These are phyloP conservation scores for Paralagenidium karlingii DNA, from an alignment of 352 stramenopile genomes.

Conservation along the genomic window DNA sequence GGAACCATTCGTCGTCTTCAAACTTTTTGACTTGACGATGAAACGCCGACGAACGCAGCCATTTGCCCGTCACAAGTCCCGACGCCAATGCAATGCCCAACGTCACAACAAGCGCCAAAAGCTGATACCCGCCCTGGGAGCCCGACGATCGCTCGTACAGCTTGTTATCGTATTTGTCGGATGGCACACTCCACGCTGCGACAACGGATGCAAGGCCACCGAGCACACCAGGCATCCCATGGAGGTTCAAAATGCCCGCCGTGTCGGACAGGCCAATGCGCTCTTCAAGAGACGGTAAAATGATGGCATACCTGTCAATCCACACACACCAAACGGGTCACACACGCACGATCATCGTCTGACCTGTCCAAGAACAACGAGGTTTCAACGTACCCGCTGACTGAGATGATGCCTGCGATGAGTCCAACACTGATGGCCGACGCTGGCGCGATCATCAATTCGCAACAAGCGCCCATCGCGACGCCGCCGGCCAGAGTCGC, in stretches of 20 bases:
- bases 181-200: slow-evolving; percentile 27
- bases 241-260: slow-evolving; percentile 1
- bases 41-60: slow-evolving; percentile 20
- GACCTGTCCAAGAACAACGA: too few species aligned
- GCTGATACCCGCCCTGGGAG: slow-evolving; percentile 41
- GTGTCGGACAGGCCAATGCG: slow-evolving; percentile 29
- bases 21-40: slow-evolving; percentile 46
- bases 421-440: slow-evolving; percentile 22
- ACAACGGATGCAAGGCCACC: slow-evolving; percentile 41
- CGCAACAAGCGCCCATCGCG: slow-evolving; percentile 58
- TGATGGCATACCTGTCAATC: too few species aligned
- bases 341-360: too few species aligned
- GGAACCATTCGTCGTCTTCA: slow-evolving; percentile 59
- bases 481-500: slow-evolving; percentile 75
- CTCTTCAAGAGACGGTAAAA: slow-evolving; percentile 23
- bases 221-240: slow-evolving; percentile 2
- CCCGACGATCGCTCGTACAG: slow-evolving; percentile 20
- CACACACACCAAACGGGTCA: too few species aligned
- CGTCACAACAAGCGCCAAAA: slow-evolving; percentile 35
- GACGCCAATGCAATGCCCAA: slow-evolving; percentile 21
- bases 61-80: slow-evolving; percentile 15
- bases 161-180: slow-evolving; percentile 31
- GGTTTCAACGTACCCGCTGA: slow-evolving; percentile 28
- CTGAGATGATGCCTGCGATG: slow-evolving; percentile 32
- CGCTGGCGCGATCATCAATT: slow-evolving; percentile 53